A percentile compares a stretch with the other conserved stretches of the same genome.
phyloP scores from a whole-genome alignment of 2,329 filamentous ascomycete genomes.

The Fusarium hainanense region DNA sequence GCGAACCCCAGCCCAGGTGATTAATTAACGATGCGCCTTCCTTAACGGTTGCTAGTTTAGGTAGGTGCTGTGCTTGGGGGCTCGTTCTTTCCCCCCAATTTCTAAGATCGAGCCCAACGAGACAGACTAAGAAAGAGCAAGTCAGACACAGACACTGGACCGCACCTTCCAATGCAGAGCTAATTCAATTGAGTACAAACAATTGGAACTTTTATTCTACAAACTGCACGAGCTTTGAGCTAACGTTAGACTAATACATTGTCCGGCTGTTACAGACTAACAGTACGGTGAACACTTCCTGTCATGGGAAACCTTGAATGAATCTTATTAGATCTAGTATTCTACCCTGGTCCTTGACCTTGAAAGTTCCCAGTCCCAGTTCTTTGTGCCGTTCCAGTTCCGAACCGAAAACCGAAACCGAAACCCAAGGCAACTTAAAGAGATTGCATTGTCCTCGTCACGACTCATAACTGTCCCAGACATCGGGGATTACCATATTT shows the following conservation, averaged over 20 bases:
- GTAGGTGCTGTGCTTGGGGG: not conserved
- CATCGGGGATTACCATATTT: not conserved
- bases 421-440: not conserved
- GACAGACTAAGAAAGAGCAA: not conserved
- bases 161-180: not conserved
- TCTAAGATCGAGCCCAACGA: slow-evolving; percentile 17
- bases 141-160: not conserved
- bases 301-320: not conserved
- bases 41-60: slow-evolving; percentile 22
- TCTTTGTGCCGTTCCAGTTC: not conserved
- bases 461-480: not conserved
- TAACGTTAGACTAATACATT: not conserved
- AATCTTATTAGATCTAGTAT: not conserved
- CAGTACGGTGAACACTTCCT: not conserved
- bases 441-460: not conserved
- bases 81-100: slow-evolving; percentile 25
- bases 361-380: not conserved
- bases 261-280: not conserved
- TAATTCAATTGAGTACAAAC: not conserved
- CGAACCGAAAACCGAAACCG: not conserved
- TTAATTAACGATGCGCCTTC: slow-evolving; percentile 32
- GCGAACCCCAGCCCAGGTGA: slow-evolving; percentile 32
- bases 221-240: not conserved
- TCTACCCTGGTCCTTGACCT: not conserved
- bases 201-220: not conserved